Conservation (phyloP, 345 rosid species). For the Salix purpurea region DNA sequence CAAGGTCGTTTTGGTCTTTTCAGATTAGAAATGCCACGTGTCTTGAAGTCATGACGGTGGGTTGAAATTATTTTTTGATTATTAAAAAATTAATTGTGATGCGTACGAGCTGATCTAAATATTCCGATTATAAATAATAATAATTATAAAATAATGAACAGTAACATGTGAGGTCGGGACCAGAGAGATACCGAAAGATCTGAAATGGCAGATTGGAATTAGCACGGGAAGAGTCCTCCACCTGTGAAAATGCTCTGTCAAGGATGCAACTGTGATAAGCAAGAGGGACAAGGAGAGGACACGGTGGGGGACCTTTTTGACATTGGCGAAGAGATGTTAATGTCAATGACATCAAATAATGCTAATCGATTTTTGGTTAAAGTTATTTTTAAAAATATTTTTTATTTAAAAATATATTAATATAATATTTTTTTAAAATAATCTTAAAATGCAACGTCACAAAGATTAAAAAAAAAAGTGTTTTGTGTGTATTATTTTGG, state of each 20-base stretch:
- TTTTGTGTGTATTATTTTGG: too few relatives aligned
- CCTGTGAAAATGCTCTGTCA: not conserved
- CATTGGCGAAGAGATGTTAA: not conserved
- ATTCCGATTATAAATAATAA: too few relatives aligned
- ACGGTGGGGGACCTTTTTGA: not conserved
- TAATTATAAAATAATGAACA: not conserved
- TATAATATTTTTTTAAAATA: too few relatives aligned
- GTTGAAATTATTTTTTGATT: not conserved
- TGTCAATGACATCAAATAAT: not conserved
- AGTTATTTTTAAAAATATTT: too few relatives aligned
- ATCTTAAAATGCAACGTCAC: too few relatives aligned
- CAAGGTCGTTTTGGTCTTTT: conserved; percentile 27
- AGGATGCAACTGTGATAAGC: not conserved
- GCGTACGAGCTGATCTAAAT: fast-evolving
- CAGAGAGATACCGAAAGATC: not conserved
- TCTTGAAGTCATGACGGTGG: conserved; percentile 13
- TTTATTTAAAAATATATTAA: too few relatives aligned
- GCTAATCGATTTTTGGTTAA: too few relatives aligned
- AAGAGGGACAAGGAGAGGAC: conserved; percentile 1
- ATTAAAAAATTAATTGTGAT: too few relatives aligned
- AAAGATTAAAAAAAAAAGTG: too few relatives aligned
- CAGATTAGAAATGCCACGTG: conserved; percentile 18
- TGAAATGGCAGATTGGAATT: not conserved
- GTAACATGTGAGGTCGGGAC: not conserved
- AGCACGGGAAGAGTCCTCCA: not conserved